Evolutionary conservation across 208 protist genomes (phyloP), one percentile per base, ranked within the genome.

Genomic region (Trypanosomatidae sp.): DNA sequence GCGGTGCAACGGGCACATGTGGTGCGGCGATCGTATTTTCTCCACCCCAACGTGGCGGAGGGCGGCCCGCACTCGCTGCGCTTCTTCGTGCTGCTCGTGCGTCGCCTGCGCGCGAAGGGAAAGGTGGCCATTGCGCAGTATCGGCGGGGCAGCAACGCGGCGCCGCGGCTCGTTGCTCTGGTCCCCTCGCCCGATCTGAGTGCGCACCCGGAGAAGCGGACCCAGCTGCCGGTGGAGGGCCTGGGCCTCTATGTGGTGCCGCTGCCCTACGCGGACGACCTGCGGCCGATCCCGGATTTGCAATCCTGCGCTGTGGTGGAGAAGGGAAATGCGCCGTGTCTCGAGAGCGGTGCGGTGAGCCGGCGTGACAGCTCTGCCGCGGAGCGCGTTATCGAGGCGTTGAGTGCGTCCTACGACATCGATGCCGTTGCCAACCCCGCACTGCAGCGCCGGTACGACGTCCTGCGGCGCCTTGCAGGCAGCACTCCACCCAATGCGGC

Each of bases 231-330:
- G 6, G 80, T 76, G 39, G 71, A 92, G 49, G 89, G 90, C 41
- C 52, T 92, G 62, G 93, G 93, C 19, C 73, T 97, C 13, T 91
- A 95, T 64, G 70, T 96, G 41, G 77, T 97, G n/a, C 87, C 87
- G 19, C 73, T 97, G 12, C 91, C 94, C 15, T 97, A 90, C 71
- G 91, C 91, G 1, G 91, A 96, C n/a, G 94, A 95, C 49, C 64
- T 97, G 17, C 83, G 91, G 41, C 30, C 46, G 0, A 43, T 93
- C 22, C 83, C 85, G 1, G 36, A 76, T 1, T 55, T 83, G 50
- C n/a, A 64, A 43, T 64, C 66, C 10, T 74, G 71, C 47, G 67
- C 74, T n/a, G 64, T 60, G 62, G n/a, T 73, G 50, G 62, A 62
- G 52, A n/a, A n/a, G n/a, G n/a, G n/a, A n/a, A n/a, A n/a, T n/a